These are phyloP conservation scores for Tothia fuscella DNA, from an alignment of 2,329 filamentous ascomycete species.

Conservation along the genomic window DNA sequence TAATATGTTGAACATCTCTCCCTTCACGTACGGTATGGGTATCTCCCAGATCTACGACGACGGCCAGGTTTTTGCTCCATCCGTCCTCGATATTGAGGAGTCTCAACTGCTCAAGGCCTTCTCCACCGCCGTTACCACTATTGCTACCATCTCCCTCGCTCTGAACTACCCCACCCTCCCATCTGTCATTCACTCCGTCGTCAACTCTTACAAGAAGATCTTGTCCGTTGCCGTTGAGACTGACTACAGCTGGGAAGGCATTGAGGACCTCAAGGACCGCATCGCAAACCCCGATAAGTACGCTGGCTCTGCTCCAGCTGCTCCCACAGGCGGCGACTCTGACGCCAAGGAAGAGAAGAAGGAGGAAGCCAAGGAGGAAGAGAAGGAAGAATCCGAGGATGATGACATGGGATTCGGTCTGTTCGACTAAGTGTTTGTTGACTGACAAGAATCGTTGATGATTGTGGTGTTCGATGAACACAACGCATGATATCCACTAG, in stretches of 20 bases:
- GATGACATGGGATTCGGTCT: constrained; percentile 43
- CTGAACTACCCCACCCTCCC: constrained; percentile 92
- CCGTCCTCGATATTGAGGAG: constrained; percentile 88
- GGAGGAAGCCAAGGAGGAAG: constrained; percentile 43
- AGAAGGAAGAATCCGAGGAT: constrained; percentile 51
- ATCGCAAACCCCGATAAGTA: constrained; percentile 98
- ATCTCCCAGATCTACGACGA: constrained; percentile 94
- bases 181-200: constrained; percentile 87
- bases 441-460: constrained; percentile 5
- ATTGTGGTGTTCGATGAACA: constrained; percentile 1
- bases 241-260: constrained; percentile 88
- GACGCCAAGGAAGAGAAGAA: constrained; percentile 20
- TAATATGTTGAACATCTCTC: constrained; percentile 99
- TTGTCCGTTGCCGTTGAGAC: constrained; percentile 82
- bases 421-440: constrained; percentile 34
- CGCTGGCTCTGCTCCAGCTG: constrained; percentile 64
- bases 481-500: neutral
- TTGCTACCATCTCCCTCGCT: constrained; percentile 84
- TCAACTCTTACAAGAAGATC: constrained; percentile 98
- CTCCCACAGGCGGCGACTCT: constrained; percentile 38
- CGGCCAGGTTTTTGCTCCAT: constrained; percentile 79
- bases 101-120: constrained; percentile 82
- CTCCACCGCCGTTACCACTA: constrained; percentile 67
- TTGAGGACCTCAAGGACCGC: constrained; percentile 97
- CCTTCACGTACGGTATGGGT: constrained; percentile 98